Percentiles rank a stretch among this genome's conserved stretches.
Evolutionary conservation across 1,284 basidiomycete genomes (phyloP).

Genomic region (Pholiota adiposa): DNA sequence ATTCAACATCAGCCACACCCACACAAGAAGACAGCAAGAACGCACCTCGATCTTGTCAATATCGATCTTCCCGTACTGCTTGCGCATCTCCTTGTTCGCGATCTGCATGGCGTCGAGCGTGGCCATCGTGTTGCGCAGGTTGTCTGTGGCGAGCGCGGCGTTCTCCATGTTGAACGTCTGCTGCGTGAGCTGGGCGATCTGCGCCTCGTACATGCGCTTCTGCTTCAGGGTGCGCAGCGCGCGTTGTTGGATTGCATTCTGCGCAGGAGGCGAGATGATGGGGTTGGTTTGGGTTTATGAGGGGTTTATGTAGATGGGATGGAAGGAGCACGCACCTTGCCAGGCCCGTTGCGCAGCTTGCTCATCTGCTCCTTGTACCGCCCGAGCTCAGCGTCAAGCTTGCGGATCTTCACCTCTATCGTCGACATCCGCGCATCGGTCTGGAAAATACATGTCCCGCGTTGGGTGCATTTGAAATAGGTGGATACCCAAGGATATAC

Average conservation of each 20-base stretch:
- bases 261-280: conserved; percentile 1
- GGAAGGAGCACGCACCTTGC: conserved; percentile 69
- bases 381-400: conserved; percentile 91
- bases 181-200: conserved; percentile 90
- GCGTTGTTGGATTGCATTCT: conserved; percentile 95
- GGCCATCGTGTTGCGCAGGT: conserved; percentile 99
- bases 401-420: conserved; percentile 97
- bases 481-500: background rate
- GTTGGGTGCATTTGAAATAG: conserved; percentile 2
- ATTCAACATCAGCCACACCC: background rate
- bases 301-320: background rate
- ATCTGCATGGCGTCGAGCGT: conserved; percentile 97
- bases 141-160: conserved; percentile 94
- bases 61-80: conserved; percentile 97
- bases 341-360: conserved; percentile 92
- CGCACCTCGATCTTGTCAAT: conserved; percentile 97
- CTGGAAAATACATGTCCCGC: conserved; percentile 41
- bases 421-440: conserved; percentile 90
- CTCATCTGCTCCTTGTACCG: conserved; percentile 97
- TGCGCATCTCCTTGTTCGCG: conserved; percentile 97
- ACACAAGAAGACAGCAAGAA: conserved; percentile 3
- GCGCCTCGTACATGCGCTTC: conserved; percentile 95
- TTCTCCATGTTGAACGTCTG: conserved; percentile 99
- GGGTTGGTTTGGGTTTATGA: background rate
- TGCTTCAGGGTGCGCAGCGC: conserved; percentile 94